Evolutionary conservation across 1,284 basidiomycete species (phyloP).

Genomic region (Gastroboletus turbinatus): DNA sequence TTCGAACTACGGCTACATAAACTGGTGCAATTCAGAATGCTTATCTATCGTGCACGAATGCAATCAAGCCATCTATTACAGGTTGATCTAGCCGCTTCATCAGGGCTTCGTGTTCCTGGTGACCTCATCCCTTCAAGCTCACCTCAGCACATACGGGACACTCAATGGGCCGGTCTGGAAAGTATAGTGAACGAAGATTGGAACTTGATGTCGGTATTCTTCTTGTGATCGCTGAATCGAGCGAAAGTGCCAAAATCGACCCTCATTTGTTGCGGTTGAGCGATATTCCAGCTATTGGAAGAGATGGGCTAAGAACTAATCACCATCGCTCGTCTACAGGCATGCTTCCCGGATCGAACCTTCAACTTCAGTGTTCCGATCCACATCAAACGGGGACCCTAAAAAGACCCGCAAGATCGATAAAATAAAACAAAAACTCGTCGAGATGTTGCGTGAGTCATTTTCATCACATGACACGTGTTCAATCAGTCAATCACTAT

Average conservation of each 20-base stretch:
- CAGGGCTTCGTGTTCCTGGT: not conserved
- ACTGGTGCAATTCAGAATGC: not conserved
- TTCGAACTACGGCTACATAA: not conserved
- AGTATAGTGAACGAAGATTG: not conserved
- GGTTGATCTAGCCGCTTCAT: not conserved
- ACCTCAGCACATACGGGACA: not conserved
- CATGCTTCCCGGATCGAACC: not conserved
- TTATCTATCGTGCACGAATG: not conserved
- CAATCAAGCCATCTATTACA: not conserved
- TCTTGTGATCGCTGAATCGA: not conserved
- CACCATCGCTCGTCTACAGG: not conserved
- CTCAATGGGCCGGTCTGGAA: not conserved
- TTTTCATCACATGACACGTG: too few species aligned
- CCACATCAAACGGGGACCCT: too few species aligned
- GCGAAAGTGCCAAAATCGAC: not conserved
- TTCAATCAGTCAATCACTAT: too few species aligned
- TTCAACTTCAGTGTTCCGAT: too few species aligned
- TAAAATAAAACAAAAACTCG: conserved; percentile 8
- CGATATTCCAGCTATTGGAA: too few species aligned
- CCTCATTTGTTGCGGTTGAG: not conserved
- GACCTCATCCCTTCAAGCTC: not conserved
- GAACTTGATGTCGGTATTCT: not conserved
- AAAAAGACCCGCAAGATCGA: not conserved
- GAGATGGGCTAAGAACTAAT: not conserved
- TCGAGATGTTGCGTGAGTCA: conserved; percentile 17